phyloP scores from a whole-genome alignment of 202 grass and related monocot genomes.

The Hordeum pubiflorum region DNA sequence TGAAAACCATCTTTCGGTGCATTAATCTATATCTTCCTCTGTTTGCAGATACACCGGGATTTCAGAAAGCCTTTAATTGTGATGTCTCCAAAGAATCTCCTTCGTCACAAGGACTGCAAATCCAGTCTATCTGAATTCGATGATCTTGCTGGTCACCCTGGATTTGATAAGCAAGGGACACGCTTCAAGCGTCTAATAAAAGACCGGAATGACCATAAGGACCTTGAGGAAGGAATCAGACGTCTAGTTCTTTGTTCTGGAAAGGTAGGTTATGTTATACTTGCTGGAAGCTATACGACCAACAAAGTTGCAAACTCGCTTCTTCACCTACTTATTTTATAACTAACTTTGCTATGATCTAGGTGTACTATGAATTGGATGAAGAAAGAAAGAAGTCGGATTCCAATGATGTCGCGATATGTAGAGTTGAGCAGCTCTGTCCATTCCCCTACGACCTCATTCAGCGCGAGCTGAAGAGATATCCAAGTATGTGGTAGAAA shows the following conservation, averaged over 20 bases:
- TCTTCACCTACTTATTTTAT: neutral
- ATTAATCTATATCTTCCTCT: slow-evolving; percentile 18
- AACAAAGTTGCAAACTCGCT: neutral
- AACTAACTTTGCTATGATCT: neutral
- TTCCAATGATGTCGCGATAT: slow-evolving; percentile 81
- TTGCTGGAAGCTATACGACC: neutral
- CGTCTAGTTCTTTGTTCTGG: slow-evolving; percentile 87
- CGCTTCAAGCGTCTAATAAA: slow-evolving; percentile 94
- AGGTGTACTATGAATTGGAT: slow-evolving; percentile 92
- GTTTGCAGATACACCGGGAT: slow-evolving; percentile 86
- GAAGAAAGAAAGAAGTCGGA: slow-evolving; percentile 73
- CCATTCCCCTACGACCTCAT: slow-evolving; percentile 87
- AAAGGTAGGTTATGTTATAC: slow-evolving; percentile 46
- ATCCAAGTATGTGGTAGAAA: slow-evolving; percentile 59
- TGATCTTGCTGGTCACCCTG: slow-evolving; percentile 73
- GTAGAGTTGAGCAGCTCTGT: slow-evolving; percentile 85
- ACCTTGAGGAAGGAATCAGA: slow-evolving; percentile 88
- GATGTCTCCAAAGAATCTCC: slow-evolving; percentile 97
- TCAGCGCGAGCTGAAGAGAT: slow-evolving; percentile 94
- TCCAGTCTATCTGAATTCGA: slow-evolving; percentile 90
- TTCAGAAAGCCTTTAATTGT: slow-evolving; percentile 93
- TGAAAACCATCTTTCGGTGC: slow-evolving; percentile 11
- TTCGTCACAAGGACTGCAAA: slow-evolving; percentile 95
- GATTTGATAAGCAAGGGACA: slow-evolving; percentile 97
- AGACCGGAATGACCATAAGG: slow-evolving; percentile 74